These are phyloP conservation scores for Aureobasidium namibiae DNA, from an alignment of 2,329 filamentous ascomycete species.

Conservation along the genomic window DNA sequence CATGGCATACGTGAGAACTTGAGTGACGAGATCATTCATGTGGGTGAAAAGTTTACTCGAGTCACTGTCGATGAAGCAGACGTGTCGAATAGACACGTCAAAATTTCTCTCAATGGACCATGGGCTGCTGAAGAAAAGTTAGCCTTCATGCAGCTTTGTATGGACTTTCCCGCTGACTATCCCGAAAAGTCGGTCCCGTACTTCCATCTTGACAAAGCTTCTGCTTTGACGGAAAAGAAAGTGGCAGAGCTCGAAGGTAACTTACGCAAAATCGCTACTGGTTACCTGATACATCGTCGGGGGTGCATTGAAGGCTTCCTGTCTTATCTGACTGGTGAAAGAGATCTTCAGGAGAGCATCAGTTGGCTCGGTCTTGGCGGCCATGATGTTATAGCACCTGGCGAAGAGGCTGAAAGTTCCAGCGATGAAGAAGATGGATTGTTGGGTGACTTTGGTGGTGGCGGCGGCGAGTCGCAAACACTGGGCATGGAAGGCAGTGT, in stretches of 20 bases:
- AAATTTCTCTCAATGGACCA: constrained; percentile 51
- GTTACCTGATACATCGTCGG: constrained; percentile 43
- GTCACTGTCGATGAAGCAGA: constrained; percentile 53
- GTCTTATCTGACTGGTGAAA: constrained; percentile 53
- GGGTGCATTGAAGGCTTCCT: constrained; percentile 55
- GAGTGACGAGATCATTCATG: constrained; percentile 53
- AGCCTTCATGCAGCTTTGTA: constrained; percentile 49
- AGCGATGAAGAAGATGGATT: constrained; percentile 41
- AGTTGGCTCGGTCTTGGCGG: constrained; percentile 45
- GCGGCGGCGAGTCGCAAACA: constrained; percentile 27
- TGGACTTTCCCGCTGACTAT: constrained; percentile 51
- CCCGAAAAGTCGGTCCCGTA: constrained; percentile 42
- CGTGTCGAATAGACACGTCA: constrained; percentile 44
- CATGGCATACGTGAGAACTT: constrained; percentile 38
- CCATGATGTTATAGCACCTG: constrained; percentile 45
- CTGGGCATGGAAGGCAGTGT: constrained; percentile 25
- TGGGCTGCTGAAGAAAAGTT: constrained; percentile 47
- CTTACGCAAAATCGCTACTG: constrained; percentile 46
- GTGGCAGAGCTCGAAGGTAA: constrained; percentile 43
- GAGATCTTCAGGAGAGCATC: constrained; percentile 49
- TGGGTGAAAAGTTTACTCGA: constrained; percentile 53
- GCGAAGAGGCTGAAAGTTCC: constrained; percentile 55
- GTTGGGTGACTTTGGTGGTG: constrained; percentile 31
- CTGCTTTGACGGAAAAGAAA: constrained; percentile 43
- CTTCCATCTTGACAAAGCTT: constrained; percentile 50